A percentile compares a stretch with the other conserved stretches of the same genome.
Conservation (phyloP, 306 rosid genomes). For the Prosopis cineraria region DNA sequence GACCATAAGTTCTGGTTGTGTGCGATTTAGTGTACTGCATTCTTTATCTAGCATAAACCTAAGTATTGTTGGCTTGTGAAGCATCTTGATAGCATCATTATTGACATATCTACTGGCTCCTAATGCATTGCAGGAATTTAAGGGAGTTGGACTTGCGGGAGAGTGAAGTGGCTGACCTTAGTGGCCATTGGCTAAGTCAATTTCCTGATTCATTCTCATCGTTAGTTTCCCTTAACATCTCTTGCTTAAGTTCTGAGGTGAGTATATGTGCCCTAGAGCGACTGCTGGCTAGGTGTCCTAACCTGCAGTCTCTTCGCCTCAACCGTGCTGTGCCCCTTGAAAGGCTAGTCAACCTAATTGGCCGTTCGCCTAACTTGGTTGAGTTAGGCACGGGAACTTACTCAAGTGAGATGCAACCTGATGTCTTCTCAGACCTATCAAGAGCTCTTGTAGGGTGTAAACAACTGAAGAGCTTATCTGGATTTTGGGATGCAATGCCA, state of each 20-base stretch:
- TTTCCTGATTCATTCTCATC: constrained; percentile 90
- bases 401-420: constrained; percentile 68
- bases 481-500: constrained; percentile 91
- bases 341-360: constrained; percentile 61
- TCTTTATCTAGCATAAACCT: not conserved
- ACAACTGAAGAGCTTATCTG: constrained; percentile 69
- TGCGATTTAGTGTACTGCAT: not conserved
- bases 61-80: not conserved
- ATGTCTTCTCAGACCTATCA: constrained; percentile 57
- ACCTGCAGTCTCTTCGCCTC: constrained; percentile 80
- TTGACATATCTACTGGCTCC: constrained; percentile 18
- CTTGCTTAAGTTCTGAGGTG: constrained; percentile 81
- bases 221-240: constrained; percentile 82
- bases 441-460: constrained; percentile 63
- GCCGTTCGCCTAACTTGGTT: constrained; percentile 70
- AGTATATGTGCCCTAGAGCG: constrained; percentile 83
- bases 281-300: constrained; percentile 76
- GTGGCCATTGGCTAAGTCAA: constrained; percentile 94
- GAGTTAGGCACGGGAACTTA: constrained; percentile 86
- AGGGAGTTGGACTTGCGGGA: constrained; percentile 87
- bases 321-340: constrained; percentile 85
- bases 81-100: constrained; percentile 5
- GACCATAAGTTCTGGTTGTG: not conserved
- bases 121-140: constrained; percentile 70
- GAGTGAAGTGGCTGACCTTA: constrained; percentile 85